Evolutionary conservation across 1,139 yeast species (phyloP).

Genomic region (Kurtzmaniella quercitrusa): DNA sequence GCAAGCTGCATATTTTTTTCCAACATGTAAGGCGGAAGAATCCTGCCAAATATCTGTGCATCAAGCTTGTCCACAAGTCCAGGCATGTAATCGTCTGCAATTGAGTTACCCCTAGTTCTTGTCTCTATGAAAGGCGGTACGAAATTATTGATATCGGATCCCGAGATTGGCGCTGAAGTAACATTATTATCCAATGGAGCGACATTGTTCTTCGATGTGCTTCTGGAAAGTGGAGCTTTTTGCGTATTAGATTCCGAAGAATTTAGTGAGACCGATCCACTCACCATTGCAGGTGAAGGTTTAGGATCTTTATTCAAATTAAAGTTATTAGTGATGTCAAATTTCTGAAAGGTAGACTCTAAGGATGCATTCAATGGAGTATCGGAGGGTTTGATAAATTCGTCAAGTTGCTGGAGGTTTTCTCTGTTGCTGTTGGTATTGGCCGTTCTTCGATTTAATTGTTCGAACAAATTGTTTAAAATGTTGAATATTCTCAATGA

Average conservation of each 20-base stretch:
- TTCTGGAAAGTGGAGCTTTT: background rate
- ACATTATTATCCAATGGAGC: background rate
- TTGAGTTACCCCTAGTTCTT: background rate
- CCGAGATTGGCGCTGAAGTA: background rate
- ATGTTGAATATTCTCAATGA: slow-evolving; percentile 78
- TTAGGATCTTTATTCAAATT: slow-evolving; percentile 5
- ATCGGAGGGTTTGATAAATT: slow-evolving; percentile 4
- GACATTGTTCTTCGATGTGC: background rate
- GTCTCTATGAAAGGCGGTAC: background rate
- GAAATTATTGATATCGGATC: background rate
- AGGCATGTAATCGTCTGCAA: slow-evolving; percentile 48
- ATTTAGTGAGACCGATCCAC: background rate
- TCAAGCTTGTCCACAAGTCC: slow-evolving; percentile 83
- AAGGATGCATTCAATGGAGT: slow-evolving; percentile 16
- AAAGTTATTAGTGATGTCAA: slow-evolving; percentile 33
- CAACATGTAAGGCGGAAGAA: slow-evolving; percentile 80
- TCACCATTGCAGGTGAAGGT: background rate
- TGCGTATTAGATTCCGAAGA: background rate
- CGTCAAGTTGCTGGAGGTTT: slow-evolving; percentile 1
- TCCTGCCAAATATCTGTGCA: slow-evolving; percentile 77
- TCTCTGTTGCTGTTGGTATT: slow-evolving; percentile 14
- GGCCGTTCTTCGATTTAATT: slow-evolving; percentile 67
- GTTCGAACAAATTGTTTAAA: slow-evolving; percentile 76
- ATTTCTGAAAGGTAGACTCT: slow-evolving; percentile 28
- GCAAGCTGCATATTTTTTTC: slow-evolving; percentile 23